These are phyloP conservation scores for Waltergamsia citrina DNA, from an alignment of 2,329 filamentous ascomycete genomes.

Conservation along the genomic window DNA sequence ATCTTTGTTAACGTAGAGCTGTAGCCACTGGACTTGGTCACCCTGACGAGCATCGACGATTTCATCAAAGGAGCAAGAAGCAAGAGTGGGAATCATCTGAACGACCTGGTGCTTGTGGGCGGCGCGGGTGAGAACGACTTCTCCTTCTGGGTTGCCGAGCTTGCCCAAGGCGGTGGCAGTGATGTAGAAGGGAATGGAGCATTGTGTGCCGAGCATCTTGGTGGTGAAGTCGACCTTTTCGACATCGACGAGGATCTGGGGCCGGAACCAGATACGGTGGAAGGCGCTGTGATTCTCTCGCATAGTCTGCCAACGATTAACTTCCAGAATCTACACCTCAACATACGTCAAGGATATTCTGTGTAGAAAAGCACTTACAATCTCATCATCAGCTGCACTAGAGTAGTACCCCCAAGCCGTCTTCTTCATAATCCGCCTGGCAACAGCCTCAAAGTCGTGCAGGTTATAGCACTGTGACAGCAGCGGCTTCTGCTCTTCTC, in stretches of 20 bases:
- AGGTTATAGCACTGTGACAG: conserved; percentile 88
- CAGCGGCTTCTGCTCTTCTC: conserved; percentile 65
- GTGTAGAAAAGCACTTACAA: conserved; percentile 25
- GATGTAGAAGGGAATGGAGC: conserved; percentile 86
- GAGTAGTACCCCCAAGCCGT: conserved; percentile 97
- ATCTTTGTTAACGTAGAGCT: conserved; percentile 96
- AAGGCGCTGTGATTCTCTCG: conserved; percentile 93
- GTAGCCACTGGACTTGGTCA: conserved; percentile 89
- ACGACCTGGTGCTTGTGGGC: conserved; percentile 81
- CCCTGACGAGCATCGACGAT: conserved; percentile 75
- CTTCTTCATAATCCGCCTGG: conserved; percentile 86
- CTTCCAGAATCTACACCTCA: not conserved
- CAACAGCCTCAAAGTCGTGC: conserved; percentile 92
- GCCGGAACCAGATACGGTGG: conserved; percentile 96
- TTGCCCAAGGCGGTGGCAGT: conserved; percentile 95
- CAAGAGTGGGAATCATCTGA: conserved; percentile 97
- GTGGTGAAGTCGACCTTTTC: conserved; percentile 79
- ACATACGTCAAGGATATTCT: not conserved
- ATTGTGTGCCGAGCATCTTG: conserved; percentile 85
- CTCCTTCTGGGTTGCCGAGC: conserved; percentile 86
- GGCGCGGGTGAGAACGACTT: conserved; percentile 80
- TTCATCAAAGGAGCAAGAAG: conserved; percentile 95
- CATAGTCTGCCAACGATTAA: conserved; percentile 81
- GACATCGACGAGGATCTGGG: conserved; percentile 80
- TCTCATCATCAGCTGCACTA: conserved; percentile 58